Conservation (phyloP, 768 basidiomycete species). For the Trametes cingulata region DNA sequence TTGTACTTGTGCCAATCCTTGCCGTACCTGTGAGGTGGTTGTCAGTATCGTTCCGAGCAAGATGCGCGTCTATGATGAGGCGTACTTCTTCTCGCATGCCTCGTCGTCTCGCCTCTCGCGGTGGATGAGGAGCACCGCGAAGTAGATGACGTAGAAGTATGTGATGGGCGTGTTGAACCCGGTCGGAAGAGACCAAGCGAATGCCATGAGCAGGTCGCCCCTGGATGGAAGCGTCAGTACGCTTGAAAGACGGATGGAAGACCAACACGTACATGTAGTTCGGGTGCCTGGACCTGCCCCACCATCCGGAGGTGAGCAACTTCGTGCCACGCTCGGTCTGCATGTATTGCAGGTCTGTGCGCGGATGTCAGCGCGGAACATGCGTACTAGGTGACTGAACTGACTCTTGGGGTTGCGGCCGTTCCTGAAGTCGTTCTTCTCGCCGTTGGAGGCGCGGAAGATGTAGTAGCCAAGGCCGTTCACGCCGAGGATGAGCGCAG, state of each 20-base stretch:
- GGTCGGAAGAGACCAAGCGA: conserved; percentile 93
- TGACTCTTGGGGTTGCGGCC: conserved; percentile 92
- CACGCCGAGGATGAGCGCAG: conserved; percentile 58
- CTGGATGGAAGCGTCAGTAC: conserved; percentile 38
- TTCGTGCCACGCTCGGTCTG: conserved; percentile 85
- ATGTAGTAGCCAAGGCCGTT: conserved; percentile 85
- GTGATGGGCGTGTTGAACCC: conserved; percentile 92
- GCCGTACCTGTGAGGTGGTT: conserved; percentile 63
- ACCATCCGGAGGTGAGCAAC: conserved; percentile 95
- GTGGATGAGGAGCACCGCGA: conserved; percentile 85
- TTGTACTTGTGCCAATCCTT: conserved; percentile 93
- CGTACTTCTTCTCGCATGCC: conserved; percentile 84
- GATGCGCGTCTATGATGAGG: conserved; percentile 7
- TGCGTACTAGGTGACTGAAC: background rate
- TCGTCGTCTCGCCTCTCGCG: conserved; percentile 91
- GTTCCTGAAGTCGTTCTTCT: conserved; percentile 95
- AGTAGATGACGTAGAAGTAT: conserved; percentile 93
- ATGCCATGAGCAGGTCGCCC: conserved; percentile 84
- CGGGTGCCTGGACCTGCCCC: conserved; percentile 92
- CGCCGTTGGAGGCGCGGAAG: conserved; percentile 84
- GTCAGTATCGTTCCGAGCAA: background rate
- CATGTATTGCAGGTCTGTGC: conserved; percentile 72
- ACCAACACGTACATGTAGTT: conserved; percentile 69
- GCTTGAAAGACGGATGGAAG: background rate
- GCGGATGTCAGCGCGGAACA: background rate